phyloP scores from a whole-genome alignment of 208 protist species.

The Trypanosoma cruzi region DNA sequence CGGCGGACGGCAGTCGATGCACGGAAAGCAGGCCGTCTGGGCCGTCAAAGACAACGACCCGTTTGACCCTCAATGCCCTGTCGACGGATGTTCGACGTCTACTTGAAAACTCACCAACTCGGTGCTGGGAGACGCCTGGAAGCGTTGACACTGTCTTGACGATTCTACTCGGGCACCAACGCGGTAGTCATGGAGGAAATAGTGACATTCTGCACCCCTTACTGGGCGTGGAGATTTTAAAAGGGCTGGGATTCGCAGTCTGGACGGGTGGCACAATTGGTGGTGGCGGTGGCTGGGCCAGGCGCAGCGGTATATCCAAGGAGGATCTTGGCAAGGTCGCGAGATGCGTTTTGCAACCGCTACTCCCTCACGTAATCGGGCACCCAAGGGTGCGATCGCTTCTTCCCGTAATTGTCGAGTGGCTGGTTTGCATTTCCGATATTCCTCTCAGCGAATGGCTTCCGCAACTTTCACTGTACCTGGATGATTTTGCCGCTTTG shows the following conservation, averaged over 20 bases:
- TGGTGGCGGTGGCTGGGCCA: slow-evolving; percentile 6
- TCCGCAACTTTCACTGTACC: slow-evolving; percentile 34
- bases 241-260: slow-evolving; percentile 49
- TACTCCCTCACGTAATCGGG: slow-evolving; percentile 18
- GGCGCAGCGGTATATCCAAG: slow-evolving; percentile 15
- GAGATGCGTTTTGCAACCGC: slow-evolving; percentile 14
- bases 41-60: not conserved
- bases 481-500: slow-evolving; percentile 6
- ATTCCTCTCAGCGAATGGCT: slow-evolving; percentile 37
- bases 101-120: slow-evolving; percentile 4
- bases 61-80: slow-evolving; percentile 12
- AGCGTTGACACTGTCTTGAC: slow-evolving; percentile 19
- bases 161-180: slow-evolving; percentile 12
- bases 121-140: slow-evolving; percentile 17
- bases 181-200: not conserved
- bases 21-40: not conserved
- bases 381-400: slow-evolving; percentile 44
- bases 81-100: slow-evolving; percentile 27
- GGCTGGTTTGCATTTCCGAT: slow-evolving; percentile 50
- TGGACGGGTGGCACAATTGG: slow-evolving; percentile 14
- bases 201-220: slow-evolving; percentile 50
- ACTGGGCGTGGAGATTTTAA: slow-evolving; percentile 50
- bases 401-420: slow-evolving; percentile 56
- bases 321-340: slow-evolving; percentile 12
- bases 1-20: not conserved